Base-by-base conservation (phyloP, 331 rosid genomes). In the Rhamnella rubrinervis region DNA sequence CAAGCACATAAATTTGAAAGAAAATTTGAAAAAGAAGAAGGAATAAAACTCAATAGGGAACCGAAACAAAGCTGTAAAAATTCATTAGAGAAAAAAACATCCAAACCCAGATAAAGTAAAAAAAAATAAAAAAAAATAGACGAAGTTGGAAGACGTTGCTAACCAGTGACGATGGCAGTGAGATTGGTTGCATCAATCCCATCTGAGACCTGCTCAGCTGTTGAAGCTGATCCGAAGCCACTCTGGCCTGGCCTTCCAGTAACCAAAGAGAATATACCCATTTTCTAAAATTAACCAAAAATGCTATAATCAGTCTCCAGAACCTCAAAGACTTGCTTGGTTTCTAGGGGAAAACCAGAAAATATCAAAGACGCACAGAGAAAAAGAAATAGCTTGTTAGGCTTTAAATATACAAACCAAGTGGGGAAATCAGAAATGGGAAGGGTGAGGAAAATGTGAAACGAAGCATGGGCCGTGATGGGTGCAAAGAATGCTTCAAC, bases 221-320 rank as follows among this genome's bases (percentile, higher is more conserved):
- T 91, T 9, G 97, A 85, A 60, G 95, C 84, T 53, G 98, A 93
- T 71, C 97, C 98, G 74, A 91, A 91, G 9, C 98, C 98, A 70
- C 92, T 93, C 13, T 75, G 75, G 15, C 98, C 97, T 3, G 70
- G 63, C 81, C 51, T 79, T 51, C 98, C 98, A 7, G 95, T 88
- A 0, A 89, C 53, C 63, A 83, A 70, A 0, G 97, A 87, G 26
- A 90, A 28, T 44, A 84, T 66, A 0, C 87, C 82, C 85, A 87
- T 87, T 41, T 23, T 61, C 25, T 0, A 26, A 71, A 58, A 38
- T 15, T 11, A 18, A n/a, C 11, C 9, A 55, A 55, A 46, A 19
- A 53, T 0, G 12, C 5, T 4, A 53, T 19, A 53, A 15, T 2
- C 20, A 52, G 10, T 6, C n/a, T 6, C 2, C 7, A 18, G 4